A percentile compares a stretch with the other conserved stretches of the same genome.
Conservation (phyloP, 2,329 filamentous ascomycete species). For the Ustilaginoidea virens region DNA sequence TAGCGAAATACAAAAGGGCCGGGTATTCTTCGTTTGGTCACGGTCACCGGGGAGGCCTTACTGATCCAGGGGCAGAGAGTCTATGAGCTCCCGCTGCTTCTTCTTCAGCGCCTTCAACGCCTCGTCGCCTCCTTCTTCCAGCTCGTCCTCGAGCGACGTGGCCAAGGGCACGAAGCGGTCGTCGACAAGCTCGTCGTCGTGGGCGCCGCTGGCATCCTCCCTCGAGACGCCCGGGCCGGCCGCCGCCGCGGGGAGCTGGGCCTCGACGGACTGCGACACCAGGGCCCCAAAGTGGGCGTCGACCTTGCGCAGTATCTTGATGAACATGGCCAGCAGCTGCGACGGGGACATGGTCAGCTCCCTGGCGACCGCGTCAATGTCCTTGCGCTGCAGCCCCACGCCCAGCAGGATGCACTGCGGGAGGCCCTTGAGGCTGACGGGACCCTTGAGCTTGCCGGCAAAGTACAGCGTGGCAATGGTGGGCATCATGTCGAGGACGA, state of each 20-base stretch:
- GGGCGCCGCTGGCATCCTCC: conserved; percentile 45
- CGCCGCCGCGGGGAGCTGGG: conserved; percentile 44
- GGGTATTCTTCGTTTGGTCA: background rate
- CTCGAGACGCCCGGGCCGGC: conserved; percentile 42
- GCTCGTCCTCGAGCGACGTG: conserved; percentile 60
- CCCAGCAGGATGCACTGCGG: conserved; percentile 82
- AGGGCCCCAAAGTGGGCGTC: conserved; percentile 62
- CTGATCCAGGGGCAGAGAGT: conserved; percentile 75
- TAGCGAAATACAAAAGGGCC: background rate
- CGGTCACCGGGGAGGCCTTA: conserved; percentile 9
- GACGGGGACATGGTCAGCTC: conserved; percentile 60
- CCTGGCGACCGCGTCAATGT: conserved; percentile 62
- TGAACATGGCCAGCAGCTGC: conserved; percentile 90
- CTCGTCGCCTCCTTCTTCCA: conserved; percentile 70
- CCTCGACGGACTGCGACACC: conserved; percentile 57
- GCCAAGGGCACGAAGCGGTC: conserved; percentile 56
- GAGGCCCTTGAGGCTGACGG: conserved; percentile 60
- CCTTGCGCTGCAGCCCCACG: conserved; percentile 80
- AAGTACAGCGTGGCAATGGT: conserved; percentile 75
- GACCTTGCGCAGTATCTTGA: conserved; percentile 86
- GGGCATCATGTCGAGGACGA: conserved; percentile 86
- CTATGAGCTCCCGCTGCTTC: conserved; percentile 77
- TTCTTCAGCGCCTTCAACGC: conserved; percentile 54
- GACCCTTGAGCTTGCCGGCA: conserved; percentile 51
- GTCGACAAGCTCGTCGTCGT: conserved; percentile 53